Conservation (phyloP, 2,329 filamentous ascomycete genomes). For the Aspergillus sp. region DNA sequence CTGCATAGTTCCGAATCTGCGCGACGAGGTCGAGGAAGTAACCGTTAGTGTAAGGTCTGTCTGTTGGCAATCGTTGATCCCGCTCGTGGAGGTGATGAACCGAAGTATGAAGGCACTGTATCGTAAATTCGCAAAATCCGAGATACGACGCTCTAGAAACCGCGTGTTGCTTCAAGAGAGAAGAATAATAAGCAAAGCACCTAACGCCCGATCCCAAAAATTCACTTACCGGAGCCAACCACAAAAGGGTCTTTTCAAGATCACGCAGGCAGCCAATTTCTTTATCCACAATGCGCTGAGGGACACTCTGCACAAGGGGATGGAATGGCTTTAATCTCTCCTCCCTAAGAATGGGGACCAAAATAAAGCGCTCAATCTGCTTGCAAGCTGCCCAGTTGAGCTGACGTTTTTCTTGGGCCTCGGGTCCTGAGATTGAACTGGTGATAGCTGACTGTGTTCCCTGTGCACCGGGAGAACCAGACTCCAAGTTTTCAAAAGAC, state of each 20-base stretch:
- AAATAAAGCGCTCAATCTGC: constrained; percentile 73
- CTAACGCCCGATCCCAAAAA: constrained; percentile 55
- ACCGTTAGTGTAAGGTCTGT: constrained; percentile 88
- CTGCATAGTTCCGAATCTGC: constrained; percentile 85
- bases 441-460: constrained; percentile 56
- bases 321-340: constrained; percentile 73
- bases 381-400: constrained; percentile 67
- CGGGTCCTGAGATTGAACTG: constrained; percentile 50
- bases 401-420: constrained; percentile 50
- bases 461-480: constrained; percentile 22
- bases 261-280: constrained; percentile 89
- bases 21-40: constrained; percentile 96
- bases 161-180: constrained; percentile 66
- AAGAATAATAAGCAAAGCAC: constrained; percentile 64
- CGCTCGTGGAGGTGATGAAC: constrained; percentile 80
- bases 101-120: constrained; percentile 84
- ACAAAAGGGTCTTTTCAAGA: constrained; percentile 87
- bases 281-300: constrained; percentile 73
- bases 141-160: constrained; percentile 70
- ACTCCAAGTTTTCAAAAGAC: constrained; percentile 5
- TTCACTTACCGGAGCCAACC: constrained; percentile 87
- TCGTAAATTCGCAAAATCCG: constrained; percentile 83
- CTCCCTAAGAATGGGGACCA: constrained; percentile 73
- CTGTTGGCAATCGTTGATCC: constrained; percentile 77
- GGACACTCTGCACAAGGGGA: constrained; percentile 71